These are phyloP conservation scores for Cronartium quercuum DNA, from an alignment of 1,284 basidiomycete species.

Conservation along the genomic window DNA sequence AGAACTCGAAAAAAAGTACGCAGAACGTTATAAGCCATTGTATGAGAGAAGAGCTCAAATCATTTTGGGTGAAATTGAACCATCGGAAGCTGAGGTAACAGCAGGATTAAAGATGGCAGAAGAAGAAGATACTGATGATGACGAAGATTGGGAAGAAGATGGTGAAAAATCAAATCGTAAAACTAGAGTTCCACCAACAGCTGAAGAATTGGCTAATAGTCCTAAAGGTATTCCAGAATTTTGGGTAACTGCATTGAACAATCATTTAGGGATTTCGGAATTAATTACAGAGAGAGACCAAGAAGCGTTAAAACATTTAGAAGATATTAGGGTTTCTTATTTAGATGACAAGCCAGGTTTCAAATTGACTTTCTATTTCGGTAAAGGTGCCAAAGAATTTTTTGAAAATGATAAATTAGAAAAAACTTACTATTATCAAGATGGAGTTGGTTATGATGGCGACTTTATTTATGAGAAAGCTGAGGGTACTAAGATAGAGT, in stretches of 20 bases:
- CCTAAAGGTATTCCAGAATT: conserved; percentile 36
- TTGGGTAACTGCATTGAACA: conserved; percentile 32
- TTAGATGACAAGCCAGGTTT: conserved; percentile 37
- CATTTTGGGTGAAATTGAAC: conserved; percentile 24
- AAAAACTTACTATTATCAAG: conserved; percentile 39
- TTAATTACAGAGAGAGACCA: conserved; percentile 38
- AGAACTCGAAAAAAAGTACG: conserved; percentile 39
- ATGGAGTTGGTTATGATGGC: conserved; percentile 34
- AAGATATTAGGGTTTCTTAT: conserved; percentile 36
- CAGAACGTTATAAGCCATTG: conserved; percentile 26
- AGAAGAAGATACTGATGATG: conserved; percentile 27
- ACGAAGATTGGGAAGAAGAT: conserved; percentile 15
- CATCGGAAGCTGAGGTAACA: conserved; percentile 25
- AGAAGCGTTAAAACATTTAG: conserved; percentile 32
- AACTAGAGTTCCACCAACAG: conserved; percentile 20
- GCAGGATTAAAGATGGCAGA: conserved; percentile 35
- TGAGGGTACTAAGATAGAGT: conserved; percentile 34
- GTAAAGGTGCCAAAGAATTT: conserved; percentile 34
- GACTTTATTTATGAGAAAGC: conserved; percentile 39
- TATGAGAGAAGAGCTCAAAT: conserved; percentile 35
- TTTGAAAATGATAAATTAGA: conserved; percentile 34
- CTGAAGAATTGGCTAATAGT: conserved; percentile 26
- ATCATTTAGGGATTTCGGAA: conserved; percentile 36
- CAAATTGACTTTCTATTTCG: conserved; percentile 35
- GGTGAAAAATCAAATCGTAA: background rate